phyloP scores from a whole-genome alignment of 2,329 filamentous ascomycete species.

The Colletotrichum orchidophilum region DNA sequence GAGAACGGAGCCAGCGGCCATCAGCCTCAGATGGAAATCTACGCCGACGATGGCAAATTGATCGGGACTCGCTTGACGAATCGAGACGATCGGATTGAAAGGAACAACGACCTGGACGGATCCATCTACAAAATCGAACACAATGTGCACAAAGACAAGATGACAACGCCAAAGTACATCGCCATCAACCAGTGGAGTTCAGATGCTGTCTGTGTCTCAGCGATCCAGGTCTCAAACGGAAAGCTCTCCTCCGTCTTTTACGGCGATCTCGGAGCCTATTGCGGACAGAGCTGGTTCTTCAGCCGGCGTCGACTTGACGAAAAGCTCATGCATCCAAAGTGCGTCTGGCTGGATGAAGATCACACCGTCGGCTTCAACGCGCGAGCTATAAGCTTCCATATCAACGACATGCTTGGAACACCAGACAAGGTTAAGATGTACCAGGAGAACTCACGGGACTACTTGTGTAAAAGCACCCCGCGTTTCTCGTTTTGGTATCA shows the following conservation, averaged over 20 bases:
- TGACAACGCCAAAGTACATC: slow-evolving; percentile 25
- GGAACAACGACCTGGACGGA: neutral
- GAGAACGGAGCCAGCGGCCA: slow-evolving; percentile 8
- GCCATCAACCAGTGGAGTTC: slow-evolving; percentile 34
- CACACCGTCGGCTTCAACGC: slow-evolving; percentile 32
- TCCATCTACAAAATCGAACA: slow-evolving; percentile 28
- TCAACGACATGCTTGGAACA: slow-evolving; percentile 34
- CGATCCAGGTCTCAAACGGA: slow-evolving; percentile 35
- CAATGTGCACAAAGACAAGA: slow-evolving; percentile 16
- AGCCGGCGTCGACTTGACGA: slow-evolving; percentile 34
- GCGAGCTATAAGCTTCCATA: slow-evolving; percentile 35
- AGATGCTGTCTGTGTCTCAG: slow-evolving; percentile 37
- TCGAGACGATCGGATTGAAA: neutral
- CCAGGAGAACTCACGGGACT: slow-evolving; percentile 24
- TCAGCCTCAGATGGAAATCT: slow-evolving; percentile 34
- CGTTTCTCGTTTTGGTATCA: slow-evolving; percentile 36
- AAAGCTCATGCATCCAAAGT: slow-evolving; percentile 33
- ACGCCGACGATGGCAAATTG: slow-evolving; percentile 32
- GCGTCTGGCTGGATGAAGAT: slow-evolving; percentile 36
- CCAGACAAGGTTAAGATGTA: slow-evolving; percentile 33
- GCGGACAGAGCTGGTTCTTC: slow-evolving; percentile 37
- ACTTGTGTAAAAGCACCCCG: slow-evolving; percentile 36
- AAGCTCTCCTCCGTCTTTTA: slow-evolving; percentile 32
- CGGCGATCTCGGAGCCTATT: slow-evolving; percentile 37
- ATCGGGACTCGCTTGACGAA: slow-evolving; percentile 26